Evolutionary conservation across 306 rosid genomes (phyloP), one percentile per base, ranked within the genome.

Genomic region (Bauhinia variegata): DNA sequence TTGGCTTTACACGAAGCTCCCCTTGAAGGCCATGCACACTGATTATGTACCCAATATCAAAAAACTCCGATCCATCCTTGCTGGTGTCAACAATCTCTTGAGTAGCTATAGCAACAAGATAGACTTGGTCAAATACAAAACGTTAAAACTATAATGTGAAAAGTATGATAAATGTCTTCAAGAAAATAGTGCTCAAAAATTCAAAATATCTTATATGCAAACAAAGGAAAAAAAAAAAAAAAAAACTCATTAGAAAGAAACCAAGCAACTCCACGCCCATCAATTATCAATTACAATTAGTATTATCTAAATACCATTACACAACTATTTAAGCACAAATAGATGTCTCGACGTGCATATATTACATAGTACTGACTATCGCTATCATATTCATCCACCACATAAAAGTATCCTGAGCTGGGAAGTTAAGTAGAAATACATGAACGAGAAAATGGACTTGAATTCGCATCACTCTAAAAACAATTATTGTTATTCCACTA

Each of bases 21-120:
- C 99, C 99, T 39, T 83, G 76, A 72, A 85, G 76, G 57, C 98
- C 97, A 15, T 93, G 98, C 74, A 83, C 87, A 55, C 85, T 84
- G 7, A 86, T 54, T 63, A 93, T 47, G 31, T 93, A 85, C 36
- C 97, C 99, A 73, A 93, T 82, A 39, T 86, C 86, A 63, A 90
- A 73, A 32, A 84, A 88, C 28, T 76, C 76, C 4, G 53, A 70
- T 67, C 65, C 82, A 14, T 58, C 19, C 52, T 62, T 32, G 50
- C 64, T 74, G 59, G 73, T 74, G 64, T 87, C 91, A 51, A 69
- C 52, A 59, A 71, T 67, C 71, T 78, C 86, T 28, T 80, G 69
- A 38, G 80, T 60, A 42, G 79, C 88, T 84, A 78, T 34, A 75
- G 58, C 7, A 51, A n/a, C 72, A 58, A 67, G 71, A 15, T 8